Evolutionary conservation across 2,329 filamentous ascomycete species (phyloP), one percentile per base, ranked within the genome.

Genomic region (Monosporascus ibericus): DNA sequence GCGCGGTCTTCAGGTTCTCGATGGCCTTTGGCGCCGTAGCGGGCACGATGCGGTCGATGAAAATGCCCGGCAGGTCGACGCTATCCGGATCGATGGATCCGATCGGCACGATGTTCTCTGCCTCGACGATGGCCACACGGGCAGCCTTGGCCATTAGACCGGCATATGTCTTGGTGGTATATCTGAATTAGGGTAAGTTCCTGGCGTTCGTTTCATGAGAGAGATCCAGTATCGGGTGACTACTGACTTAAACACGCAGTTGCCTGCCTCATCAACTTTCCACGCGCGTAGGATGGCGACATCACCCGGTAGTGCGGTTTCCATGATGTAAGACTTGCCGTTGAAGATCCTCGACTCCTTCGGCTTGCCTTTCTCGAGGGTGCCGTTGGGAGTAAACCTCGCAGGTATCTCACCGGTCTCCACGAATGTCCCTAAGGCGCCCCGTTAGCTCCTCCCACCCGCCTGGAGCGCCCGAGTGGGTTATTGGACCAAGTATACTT

Each of bases 71-170:
- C 3, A 95, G 76, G 63, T 94, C 85, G 5, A 95, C 84, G 44
- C 85, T 81, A 55, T 88, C 85, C 3, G 90, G 84, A 50, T 85
- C 78, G 39, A 95, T 85, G 2, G 82, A 80, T 24, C 90, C 90
- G 1, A 84, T 70, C 2, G 86, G 82, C 49, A 95, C 90, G 54
- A 95, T 90, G 57, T 92, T 79, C 64, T 95, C 90, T 1, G 90
- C 90, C 67, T 95, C 90, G 38, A 94, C 88, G 40, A 95, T 92
- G 25, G 88, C 86, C 39, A 88, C 64, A 47, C 79, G 81, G 1
- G 88, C 90, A 0, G 89, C 89, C 71, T 92, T 92, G 54, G 87
- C 90, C 87, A 91, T 90, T 56, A 89, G 78, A 6, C 82, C 80
- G 1, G 84, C 86, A 58, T 90, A 91, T 0, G 86, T 84, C 66